Percentiles rank a stretch among this genome's conserved stretches.
These are phyloP conservation scores for Neonectria faginata DNA, from an alignment of 2,329 filamentous ascomycete genomes.

Conservation along the genomic window DNA sequence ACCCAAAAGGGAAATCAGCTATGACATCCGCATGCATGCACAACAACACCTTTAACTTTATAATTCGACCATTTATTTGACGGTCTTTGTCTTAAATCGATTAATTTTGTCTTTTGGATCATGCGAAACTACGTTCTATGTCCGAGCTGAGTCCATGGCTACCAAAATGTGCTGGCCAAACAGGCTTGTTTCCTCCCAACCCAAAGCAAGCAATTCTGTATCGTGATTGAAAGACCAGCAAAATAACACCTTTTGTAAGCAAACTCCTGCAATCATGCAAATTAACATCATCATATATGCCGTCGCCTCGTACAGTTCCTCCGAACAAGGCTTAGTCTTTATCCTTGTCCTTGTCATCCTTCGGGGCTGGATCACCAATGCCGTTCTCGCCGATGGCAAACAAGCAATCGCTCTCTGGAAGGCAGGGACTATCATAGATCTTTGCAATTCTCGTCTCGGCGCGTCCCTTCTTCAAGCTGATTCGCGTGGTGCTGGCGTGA, in stretches of 20 bases:
- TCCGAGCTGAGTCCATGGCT: not conserved
- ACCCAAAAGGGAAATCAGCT: constrained; percentile 53
- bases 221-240: constrained; percentile 15
- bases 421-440: constrained; percentile 97
- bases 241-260: constrained; percentile 24
- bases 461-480: constrained; percentile 95
- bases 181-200: constrained; percentile 8
- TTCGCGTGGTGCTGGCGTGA: constrained; percentile 92
- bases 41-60: not conserved
- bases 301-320: constrained; percentile 28
- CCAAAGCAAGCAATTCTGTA: constrained; percentile 7
- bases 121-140: not conserved
- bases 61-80: not conserved
- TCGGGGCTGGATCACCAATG: constrained; percentile 94
- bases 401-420: constrained; percentile 95
- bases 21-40: not conserved
- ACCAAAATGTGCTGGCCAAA: constrained; percentile 18
- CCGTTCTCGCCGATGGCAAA: constrained; percentile 98
- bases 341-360: constrained; percentile 96
- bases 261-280: constrained; percentile 51
- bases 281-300: constrained; percentile 37
- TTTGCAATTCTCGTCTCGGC: constrained; percentile 97
- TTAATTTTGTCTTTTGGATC: not conserved
- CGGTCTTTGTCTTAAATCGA: not conserved
- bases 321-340: constrained; percentile 67